A percentile compares a stretch with the other conserved stretches of the same genome.
phyloP scores from a whole-genome alignment of 345 rosid genomes.

The Bruguiera gymnorhiza region DNA sequence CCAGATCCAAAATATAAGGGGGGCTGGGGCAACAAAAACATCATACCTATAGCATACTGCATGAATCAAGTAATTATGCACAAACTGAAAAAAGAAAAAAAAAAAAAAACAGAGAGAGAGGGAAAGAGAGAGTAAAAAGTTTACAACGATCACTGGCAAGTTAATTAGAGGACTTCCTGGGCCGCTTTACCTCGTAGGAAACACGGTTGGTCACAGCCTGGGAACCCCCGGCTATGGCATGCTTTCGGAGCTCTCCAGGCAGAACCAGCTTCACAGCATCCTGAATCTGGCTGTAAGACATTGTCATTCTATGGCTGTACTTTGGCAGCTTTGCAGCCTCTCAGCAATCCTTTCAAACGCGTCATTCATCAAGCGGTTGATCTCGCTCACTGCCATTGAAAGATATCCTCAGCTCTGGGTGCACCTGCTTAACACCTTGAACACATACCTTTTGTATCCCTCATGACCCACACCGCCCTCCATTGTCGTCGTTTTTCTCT shows the following conservation, averaged over 20 bases:
- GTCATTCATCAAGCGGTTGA: constrained; percentile 66
- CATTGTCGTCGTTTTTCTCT: constrained; percentile 17
- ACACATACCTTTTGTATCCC: constrained; percentile 62
- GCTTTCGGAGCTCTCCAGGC: constrained; percentile 77
- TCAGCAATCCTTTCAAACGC: constrained; percentile 66
- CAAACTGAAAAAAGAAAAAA: too few relatives aligned
- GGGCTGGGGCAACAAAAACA: too few relatives aligned
- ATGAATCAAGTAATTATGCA: too few relatives aligned
- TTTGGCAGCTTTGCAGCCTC: constrained; percentile 55
- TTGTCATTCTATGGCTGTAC: constrained; percentile 35
- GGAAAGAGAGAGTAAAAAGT: too few relatives aligned
- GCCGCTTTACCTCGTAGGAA: constrained; percentile 10
- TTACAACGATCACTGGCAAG: background rate
- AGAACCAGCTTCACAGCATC: constrained; percentile 60
- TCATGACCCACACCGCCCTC: constrained; percentile 19
- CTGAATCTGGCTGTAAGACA: constrained; percentile 69
- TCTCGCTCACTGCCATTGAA: constrained; percentile 61
- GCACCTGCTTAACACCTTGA: constrained; percentile 63
- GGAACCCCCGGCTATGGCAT: constrained; percentile 68
- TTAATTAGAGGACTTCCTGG: background rate
- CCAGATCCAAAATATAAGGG: too few relatives aligned
- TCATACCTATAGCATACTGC: too few relatives aligned
- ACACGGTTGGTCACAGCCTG: constrained; percentile 57
- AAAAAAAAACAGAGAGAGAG: too few relatives aligned
- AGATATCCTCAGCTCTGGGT: constrained; percentile 63